Evolutionary conservation across 306 rosid genomes (phyloP).

Genomic region (Pyrus bretschneideri): DNA sequence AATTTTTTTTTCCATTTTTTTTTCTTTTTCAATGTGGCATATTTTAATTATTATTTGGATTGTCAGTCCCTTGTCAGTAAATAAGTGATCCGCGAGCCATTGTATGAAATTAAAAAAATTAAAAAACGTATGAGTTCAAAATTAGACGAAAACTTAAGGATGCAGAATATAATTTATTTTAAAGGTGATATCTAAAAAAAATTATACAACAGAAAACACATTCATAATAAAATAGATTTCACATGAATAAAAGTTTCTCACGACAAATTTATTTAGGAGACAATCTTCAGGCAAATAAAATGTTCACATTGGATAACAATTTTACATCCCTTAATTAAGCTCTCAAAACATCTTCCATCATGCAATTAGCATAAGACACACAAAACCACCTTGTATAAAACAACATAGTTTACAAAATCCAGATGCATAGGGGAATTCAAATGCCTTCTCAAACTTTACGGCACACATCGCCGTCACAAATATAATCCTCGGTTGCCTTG

Average conservation of each 20-base stretch:
- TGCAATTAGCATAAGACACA: background rate
- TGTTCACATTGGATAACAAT: background rate
- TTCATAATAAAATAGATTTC: too few relatives aligned
- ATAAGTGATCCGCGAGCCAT: accelerated
- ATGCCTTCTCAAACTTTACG: slow-evolving; percentile 22
- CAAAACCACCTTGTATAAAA: background rate
- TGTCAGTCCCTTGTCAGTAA: too few relatives aligned
- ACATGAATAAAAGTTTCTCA: too few relatives aligned
- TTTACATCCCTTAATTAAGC: background rate
- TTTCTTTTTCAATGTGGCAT: too few relatives aligned
- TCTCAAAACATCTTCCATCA: background rate
- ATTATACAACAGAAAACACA: too few relatives aligned
- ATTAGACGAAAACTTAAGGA: too few relatives aligned
- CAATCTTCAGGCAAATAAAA: background rate
- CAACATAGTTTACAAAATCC: background rate
- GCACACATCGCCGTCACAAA: slow-evolving; percentile 40
- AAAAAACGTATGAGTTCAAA: too few relatives aligned
- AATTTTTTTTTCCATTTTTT: too few relatives aligned
- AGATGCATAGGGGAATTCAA: background rate
- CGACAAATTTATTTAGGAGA: background rate
- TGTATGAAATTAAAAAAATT: too few relatives aligned
- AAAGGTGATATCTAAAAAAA: too few relatives aligned
- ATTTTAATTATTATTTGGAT: too few relatives aligned
- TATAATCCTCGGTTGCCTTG: slow-evolving; percentile 18
- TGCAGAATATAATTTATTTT: too few relatives aligned